Evolutionary conservation across 1,139 yeast species (phyloP).

Genomic region (Candida glucosophila): DNA sequence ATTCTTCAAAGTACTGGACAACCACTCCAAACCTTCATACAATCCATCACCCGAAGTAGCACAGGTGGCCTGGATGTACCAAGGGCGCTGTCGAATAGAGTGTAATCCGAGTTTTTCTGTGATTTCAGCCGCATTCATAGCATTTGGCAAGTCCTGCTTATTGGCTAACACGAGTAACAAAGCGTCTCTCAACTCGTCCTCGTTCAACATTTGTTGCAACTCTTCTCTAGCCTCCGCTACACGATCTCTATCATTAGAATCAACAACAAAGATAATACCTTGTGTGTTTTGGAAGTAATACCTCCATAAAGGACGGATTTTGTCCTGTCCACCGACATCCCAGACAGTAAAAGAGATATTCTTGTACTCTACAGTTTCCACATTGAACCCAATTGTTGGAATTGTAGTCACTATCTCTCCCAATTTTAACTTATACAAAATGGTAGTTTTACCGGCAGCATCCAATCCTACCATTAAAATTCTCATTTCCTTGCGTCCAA

Average conservation of each 20-base stretch:
- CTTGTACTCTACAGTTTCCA: slow-evolving; percentile 35
- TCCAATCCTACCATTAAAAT: slow-evolving; percentile 37
- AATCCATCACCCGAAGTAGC: slow-evolving; percentile 37
- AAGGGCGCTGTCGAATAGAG: slow-evolving; percentile 35
- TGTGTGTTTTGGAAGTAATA: slow-evolving; percentile 36
- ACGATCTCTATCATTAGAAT: slow-evolving; percentile 37
- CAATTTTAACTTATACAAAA: slow-evolving; percentile 32
- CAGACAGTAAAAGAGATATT: slow-evolving; percentile 34
- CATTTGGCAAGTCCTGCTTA: slow-evolving; percentile 37
- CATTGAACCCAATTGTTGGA: slow-evolving; percentile 36
- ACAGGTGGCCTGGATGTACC: slow-evolving; percentile 37
- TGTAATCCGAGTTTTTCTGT: slow-evolving; percentile 36
- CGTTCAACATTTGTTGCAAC: slow-evolving; percentile 36
- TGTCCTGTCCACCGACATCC: slow-evolving; percentile 40
- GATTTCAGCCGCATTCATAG: slow-evolving; percentile 38
- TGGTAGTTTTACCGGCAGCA: slow-evolving; percentile 38
- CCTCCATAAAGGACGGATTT: slow-evolving; percentile 37
- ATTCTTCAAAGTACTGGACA: slow-evolving; percentile 28
- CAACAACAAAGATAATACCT: slow-evolving; percentile 34
- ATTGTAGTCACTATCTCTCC: slow-evolving; percentile 36
- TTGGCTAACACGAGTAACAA: slow-evolving; percentile 34
- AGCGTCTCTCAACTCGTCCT: slow-evolving; percentile 36
- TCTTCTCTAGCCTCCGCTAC: slow-evolving; percentile 37
- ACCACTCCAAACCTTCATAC: slow-evolving; percentile 38
- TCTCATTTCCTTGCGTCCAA: slow-evolving; percentile 37